Evolutionary conservation across 371 early-diverging fungal species (phyloP).

Genomic region (Mortierella sp.): DNA sequence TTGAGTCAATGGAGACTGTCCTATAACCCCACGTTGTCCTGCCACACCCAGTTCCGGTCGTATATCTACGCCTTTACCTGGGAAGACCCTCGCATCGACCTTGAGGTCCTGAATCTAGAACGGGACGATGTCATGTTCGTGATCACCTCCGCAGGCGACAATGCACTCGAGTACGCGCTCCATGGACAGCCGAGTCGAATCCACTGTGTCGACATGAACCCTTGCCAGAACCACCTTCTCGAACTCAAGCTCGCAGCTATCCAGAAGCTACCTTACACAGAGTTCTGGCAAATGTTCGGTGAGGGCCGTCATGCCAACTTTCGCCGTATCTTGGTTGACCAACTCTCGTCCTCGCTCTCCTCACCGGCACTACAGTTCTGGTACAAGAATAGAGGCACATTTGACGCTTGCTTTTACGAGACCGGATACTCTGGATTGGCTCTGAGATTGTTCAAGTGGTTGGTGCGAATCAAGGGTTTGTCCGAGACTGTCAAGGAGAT

Average conservation of each 20-base stretch:
- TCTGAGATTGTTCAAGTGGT: slow-evolving; percentile 73
- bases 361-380: slow-evolving; percentile 84
- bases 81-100: slow-evolving; percentile 87
- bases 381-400: slow-evolving; percentile 69
- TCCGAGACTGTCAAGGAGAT: slow-evolving; percentile 66
- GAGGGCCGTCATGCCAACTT: slow-evolving; percentile 76
- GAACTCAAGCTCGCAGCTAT: slow-evolving; percentile 86
- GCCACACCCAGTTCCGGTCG: slow-evolving; percentile 80
- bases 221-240: slow-evolving; percentile 88
- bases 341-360: slow-evolving; percentile 78
- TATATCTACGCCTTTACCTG: slow-evolving; percentile 91
- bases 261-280: slow-evolving; percentile 64
- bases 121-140: slow-evolving; percentile 79
- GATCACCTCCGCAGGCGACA: slow-evolving; percentile 90
- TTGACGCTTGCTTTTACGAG: slow-evolving; percentile 78
- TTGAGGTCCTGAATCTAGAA: slow-evolving; percentile 73
- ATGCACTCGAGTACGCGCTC: slow-evolving; percentile 83
- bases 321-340: slow-evolving; percentile 67
- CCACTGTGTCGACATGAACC: slow-evolving; percentile 90
- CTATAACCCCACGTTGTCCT: slow-evolving; percentile 71
- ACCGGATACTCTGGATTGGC: slow-evolving; percentile 89
- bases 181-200: slow-evolving; percentile 75
- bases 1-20: slow-evolving; percentile 70
- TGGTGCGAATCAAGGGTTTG: slow-evolving; percentile 70
- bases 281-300: slow-evolving; percentile 88